Evolutionary conservation across 75 land plant genomes (phyloP), one percentile per base, ranked within the genome.

Genomic region (Sequoiadendron giganteum): DNA sequence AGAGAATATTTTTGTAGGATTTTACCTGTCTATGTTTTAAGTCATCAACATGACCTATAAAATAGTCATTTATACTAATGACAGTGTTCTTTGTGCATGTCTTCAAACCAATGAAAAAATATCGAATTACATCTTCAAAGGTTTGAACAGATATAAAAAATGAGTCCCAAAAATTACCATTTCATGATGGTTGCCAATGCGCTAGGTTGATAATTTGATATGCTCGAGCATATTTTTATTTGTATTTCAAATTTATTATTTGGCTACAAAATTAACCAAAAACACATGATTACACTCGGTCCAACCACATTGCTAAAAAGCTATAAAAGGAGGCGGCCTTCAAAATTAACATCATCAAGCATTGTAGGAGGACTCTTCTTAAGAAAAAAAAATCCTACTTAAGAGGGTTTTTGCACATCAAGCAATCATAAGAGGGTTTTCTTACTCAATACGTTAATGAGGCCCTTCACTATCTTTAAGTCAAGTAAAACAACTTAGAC

Each of bases 101-200:
- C 55, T 52, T 52, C 55, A 52, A 52, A 52, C 15, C 16, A 52
- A 52, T 52, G 55, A 3, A 52, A 52, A 52, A 52, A 14, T 52
- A 14, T 13, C 13, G 16, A 1, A 13, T 3, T 52, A 52, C 3
- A 14, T 52, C 55, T 52, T 52, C 55, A 2, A 13, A 52, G 55
- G 13, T 52, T 52, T 2, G 2, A 88, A 30, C 15, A 30, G 42
- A 89, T 73, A 65, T 65, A 52, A 49, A 54, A 65, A 8, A n/a
- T 11, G 3, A 68, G 80, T 28, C 5, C 30, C 47, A 16, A 88
- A 15, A 82, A 88, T 40, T 90, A 98, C 99, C 99, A 91, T 99
- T 97, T 99, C 99, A 98, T 1, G 99, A 98, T 91, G 99, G 99
- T 80, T 97, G 99, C 99, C 99, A 98, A 78, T 97, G 99, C 89